Percentiles rank a stretch among this genome's conserved stretches.
phyloP scores from a whole-genome alignment of 352 stramenopile genomes.

The Blastocystis hominis region DNA sequence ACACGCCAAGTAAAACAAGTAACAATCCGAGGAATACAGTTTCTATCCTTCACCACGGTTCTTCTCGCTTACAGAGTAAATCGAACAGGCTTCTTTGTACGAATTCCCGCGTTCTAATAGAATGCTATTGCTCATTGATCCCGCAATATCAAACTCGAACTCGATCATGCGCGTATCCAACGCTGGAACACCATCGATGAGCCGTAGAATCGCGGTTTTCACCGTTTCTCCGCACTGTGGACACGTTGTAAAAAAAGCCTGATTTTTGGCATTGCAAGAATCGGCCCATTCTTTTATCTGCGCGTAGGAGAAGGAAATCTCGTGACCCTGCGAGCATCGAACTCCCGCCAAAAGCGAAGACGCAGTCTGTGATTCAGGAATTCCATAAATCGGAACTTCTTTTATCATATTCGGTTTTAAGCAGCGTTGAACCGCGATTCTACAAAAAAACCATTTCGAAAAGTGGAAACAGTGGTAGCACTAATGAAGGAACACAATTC shows the following conservation, averaged over 20 bases:
- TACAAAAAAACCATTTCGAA: background rate
- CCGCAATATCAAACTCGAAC: background rate
- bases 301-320: background rate
- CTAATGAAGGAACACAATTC: background rate
- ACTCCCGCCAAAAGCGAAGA: background rate
- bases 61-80: background rate
- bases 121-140: background rate
- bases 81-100: background rate
- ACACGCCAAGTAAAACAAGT: background rate
- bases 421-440: background rate
- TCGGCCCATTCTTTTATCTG: background rate
- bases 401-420: background rate
- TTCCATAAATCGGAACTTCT: background rate
- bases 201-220: background rate
- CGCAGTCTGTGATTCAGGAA: background rate
- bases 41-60: background rate
- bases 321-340: background rate
- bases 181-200: background rate
- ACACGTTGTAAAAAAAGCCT: background rate
- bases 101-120: background rate
- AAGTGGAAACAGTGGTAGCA: background rate
- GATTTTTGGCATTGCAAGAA: background rate
- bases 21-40: background rate
- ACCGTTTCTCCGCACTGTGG: background rate
- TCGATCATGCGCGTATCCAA: background rate